These are phyloP conservation scores for Metschnikowia continentalis DNA, from an alignment of 805 yeast genomes.

Conservation along the genomic window DNA sequence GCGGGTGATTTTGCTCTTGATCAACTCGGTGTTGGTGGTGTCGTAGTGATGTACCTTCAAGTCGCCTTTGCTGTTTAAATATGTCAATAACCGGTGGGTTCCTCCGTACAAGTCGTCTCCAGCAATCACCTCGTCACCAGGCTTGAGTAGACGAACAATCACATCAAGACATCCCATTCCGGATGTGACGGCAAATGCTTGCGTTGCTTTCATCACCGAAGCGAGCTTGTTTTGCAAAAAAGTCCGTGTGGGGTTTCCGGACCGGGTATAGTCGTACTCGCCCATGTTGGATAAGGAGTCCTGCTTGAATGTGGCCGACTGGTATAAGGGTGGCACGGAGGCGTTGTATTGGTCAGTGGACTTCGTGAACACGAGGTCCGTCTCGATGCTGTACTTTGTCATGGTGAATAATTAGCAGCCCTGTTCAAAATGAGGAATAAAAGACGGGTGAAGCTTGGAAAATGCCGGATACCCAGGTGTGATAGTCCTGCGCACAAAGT, in stretches of 20 bases:
- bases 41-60: constrained; percentile 72
- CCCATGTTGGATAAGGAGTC: constrained; percentile 69
- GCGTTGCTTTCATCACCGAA: constrained; percentile 70
- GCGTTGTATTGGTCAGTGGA: constrained; percentile 70
- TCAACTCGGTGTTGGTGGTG: constrained; percentile 65
- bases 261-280: constrained; percentile 70
- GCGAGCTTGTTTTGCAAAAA: constrained; percentile 74
- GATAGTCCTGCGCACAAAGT: constrained; percentile 4
- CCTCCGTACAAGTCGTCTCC: constrained; percentile 97
- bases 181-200: constrained; percentile 76
- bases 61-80: constrained; percentile 58
- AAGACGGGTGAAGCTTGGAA: background rate
- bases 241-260: constrained; percentile 92
- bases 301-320: constrained; percentile 92
- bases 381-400: constrained; percentile 50
- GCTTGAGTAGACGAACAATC: constrained; percentile 64
- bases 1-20: constrained; percentile 50
- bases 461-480: background rate
- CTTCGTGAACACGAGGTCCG: constrained; percentile 62
- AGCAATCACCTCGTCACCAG: constrained; percentile 89
- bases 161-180: constrained; percentile 95
- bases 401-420: background rate
- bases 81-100: constrained; percentile 78
- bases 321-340: constrained; percentile 84
- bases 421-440: background rate